A percentile compares a stretch with the other conserved stretches of the same genome.
phyloP scores from a whole-genome alignment of 345 rosid genomes.

The Acer negundo region DNA sequence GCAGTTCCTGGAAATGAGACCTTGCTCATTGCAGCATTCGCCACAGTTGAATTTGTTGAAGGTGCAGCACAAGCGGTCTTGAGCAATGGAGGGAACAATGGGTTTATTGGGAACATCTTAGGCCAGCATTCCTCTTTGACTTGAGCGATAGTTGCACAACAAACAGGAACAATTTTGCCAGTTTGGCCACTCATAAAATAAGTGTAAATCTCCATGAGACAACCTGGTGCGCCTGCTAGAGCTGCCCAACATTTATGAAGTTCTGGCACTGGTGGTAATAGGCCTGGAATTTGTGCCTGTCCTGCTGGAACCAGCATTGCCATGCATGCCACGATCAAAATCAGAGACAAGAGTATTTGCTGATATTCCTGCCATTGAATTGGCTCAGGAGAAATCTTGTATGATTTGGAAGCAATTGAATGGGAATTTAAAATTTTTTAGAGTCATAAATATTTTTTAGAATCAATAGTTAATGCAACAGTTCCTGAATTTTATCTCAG shows the following conservation, averaged over 20 bases:
- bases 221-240: too few species aligned
- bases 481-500: too few species aligned
- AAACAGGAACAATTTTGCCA: neutral
- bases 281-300: neutral
- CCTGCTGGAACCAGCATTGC: slow-evolving; percentile 1
- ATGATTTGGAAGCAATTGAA: too few species aligned
- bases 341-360: neutral
- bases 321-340: neutral
- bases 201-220: too few species aligned
- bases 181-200: neutral
- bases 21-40: neutral
- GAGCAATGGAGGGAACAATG: neutral
- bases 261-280: neutral
- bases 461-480: too few species aligned
- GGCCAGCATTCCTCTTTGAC: neutral
- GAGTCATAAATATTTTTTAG: too few species aligned
- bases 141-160: neutral
- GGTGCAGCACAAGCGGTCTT: neutral
- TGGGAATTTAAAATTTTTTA: too few species aligned
- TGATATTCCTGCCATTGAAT: neutral
- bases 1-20: neutral
- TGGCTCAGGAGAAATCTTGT: too few species aligned
- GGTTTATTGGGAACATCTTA: neutral
- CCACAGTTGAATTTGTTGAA: neutral
- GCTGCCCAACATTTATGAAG: neutral